Evolutionary conservation across 805 yeast genomes (phyloP).

Genomic region (Yarrowia bubula): DNA sequence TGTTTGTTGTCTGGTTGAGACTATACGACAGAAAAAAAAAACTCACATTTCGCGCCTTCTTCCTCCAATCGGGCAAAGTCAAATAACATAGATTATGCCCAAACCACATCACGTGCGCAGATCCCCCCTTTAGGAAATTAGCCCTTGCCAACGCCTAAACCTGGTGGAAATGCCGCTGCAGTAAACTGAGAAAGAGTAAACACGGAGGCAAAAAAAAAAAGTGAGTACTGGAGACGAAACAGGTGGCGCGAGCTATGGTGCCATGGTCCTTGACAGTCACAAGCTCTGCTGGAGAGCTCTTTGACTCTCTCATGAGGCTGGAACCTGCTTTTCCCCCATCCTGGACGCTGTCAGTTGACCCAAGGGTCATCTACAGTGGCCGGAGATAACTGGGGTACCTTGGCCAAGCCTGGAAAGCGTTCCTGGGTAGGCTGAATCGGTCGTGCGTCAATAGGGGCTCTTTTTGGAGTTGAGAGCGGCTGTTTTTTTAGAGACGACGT

Average conservation of each 20-base stretch:
- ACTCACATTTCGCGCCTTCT: background rate
- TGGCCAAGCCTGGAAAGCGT: background rate
- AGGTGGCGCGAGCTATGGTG: background rate
- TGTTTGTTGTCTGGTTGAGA: background rate
- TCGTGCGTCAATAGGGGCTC: too few relatives aligned
- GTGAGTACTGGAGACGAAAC: background rate
- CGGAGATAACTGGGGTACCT: background rate
- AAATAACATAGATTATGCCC: constrained; percentile 11
- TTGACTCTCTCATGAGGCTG: background rate
- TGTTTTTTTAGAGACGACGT: background rate
- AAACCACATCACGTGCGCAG: constrained; percentile 18
- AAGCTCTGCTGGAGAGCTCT: background rate
- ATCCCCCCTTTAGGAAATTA: background rate
- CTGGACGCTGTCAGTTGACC: background rate
- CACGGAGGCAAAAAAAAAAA: constrained; percentile 22
- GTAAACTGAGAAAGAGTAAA: constrained; percentile 18
- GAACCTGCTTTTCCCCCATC: background rate
- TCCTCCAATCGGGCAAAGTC: background rate
- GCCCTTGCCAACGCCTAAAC: constrained; percentile 1
- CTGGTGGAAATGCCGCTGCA: constrained; percentile 24
- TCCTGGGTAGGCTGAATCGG: too few relatives aligned
- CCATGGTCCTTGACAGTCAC: background rate
- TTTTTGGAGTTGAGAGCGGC: too few relatives aligned
- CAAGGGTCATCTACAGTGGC: background rate
- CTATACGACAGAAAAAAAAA: background rate